Percentiles rank a stretch among this genome's conserved stretches.
phyloP scores from a whole-genome alignment of 2,329 filamentous ascomycete species.

The Fusarium euwallaceae region DNA sequence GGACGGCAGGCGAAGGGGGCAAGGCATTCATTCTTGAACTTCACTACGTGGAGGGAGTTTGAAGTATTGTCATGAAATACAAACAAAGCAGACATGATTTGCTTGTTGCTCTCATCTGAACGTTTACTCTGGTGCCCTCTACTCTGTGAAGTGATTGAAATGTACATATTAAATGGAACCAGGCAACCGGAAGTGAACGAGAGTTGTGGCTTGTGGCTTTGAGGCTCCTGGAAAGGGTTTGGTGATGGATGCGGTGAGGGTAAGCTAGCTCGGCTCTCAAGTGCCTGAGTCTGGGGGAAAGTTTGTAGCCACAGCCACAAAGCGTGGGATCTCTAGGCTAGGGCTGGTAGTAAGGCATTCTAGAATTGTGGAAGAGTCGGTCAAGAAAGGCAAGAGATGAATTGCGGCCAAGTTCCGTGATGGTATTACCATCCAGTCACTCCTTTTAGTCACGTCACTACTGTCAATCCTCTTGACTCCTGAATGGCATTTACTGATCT shows the following conservation, averaged over 20 bases:
- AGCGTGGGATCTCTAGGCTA: background rate
- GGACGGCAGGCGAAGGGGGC: slow-evolving; percentile 27
- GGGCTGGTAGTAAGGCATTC: background rate
- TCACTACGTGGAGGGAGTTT: slow-evolving; percentile 22
- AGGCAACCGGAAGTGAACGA: background rate
- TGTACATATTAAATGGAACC: background rate
- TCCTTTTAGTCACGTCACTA: background rate
- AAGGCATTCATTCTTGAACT: slow-evolving; percentile 13
- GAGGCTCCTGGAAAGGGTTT: slow-evolving; percentile 15
- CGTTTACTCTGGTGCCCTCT: background rate
- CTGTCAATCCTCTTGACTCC: background rate
- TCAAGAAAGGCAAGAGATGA: background rate
- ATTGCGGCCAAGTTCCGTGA: background rate
- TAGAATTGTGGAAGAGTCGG: slow-evolving; percentile 2
- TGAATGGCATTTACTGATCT: slow-evolving; percentile 1
- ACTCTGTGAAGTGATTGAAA: background rate
- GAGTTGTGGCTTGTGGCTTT: background rate
- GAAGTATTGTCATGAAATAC: slow-evolving; percentile 31
- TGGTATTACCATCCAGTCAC: background rate
- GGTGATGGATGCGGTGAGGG: slow-evolving; percentile 12
- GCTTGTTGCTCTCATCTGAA: slow-evolving; percentile 14
- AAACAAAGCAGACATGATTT: slow-evolving; percentile 34
- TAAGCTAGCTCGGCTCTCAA: slow-evolving; percentile 24
- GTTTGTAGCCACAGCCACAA: slow-evolving; percentile 26
- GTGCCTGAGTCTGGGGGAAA: slow-evolving; percentile 33